Evolutionary conservation across 2,329 filamentous ascomycete genomes (phyloP), one percentile per base, ranked within the genome.

Genomic region (Colletotrichum sp.): DNA sequence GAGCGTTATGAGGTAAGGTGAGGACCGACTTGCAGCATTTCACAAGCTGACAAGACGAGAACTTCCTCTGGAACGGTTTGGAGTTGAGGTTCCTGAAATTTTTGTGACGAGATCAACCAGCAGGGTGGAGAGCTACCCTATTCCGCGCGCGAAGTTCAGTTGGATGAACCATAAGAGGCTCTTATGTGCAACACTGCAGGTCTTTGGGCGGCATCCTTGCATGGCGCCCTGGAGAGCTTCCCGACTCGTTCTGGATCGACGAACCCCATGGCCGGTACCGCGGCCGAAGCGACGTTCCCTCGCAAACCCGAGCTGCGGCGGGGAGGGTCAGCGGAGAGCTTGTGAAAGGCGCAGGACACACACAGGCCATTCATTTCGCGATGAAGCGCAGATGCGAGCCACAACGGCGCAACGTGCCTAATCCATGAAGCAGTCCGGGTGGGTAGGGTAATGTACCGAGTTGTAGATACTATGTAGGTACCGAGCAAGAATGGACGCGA

Each of bases 381-480:
- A 39, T 39, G 59, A 74, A 65, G 64, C 59, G 65, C 39, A 69
- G 59, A 76, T 76, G 70, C 70, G 74, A 69, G 65, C 70, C 74
- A 76, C 70, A 64, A 74, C 71, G 70, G 57, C 49, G 74, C 71
- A 76, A 76, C n/a, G 70, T 39, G 36, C 70, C 74, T 74, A 66
- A 76, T 69, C 74, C 70, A 76, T 76, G 74, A 59, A 65, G 74
- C 22, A 27, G 59, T 52, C 70, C 70, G 64, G 71, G 74, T 74
- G 74, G 74, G 65, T 76, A 76, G 55, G 36, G 69, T 63, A 52
- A 62, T 70, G 68, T 63, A 70, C 57, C 19, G 59, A 55, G 30
- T 34, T 66, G 39, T 44, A 44, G 25, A 59, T 52, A 52, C 44
- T 52, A 52, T 52, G 44, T 52, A 52, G 44, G 44, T 52, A 52